phyloP scores from a whole-genome alignment of 2,329 filamentous ascomycete species.

The Trichocomaceae sp. region DNA sequence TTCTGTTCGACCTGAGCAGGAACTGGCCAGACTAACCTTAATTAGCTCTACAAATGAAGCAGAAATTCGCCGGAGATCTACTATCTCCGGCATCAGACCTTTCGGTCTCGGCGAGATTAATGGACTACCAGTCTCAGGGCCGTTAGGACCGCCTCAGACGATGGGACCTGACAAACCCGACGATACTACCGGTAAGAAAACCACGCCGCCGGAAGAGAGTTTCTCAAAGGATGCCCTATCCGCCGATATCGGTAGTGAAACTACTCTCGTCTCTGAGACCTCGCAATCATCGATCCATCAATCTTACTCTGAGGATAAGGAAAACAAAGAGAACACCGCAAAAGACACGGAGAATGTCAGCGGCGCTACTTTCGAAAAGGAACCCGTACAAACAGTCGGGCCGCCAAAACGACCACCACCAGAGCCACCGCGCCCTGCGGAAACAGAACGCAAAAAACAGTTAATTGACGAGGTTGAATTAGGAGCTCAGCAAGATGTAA shows the following conservation, averaged over 20 bases:
- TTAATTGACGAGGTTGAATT: constrained; percentile 49
- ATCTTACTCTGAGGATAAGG: constrained; percentile 30
- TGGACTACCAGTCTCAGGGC: constrained; percentile 41
- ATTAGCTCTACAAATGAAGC: constrained; percentile 54
- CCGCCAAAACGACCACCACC: constrained; percentile 50
- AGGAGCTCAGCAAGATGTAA: constrained; percentile 83
- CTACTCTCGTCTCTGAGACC: constrained; percentile 31
- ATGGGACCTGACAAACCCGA: constrained; percentile 15
- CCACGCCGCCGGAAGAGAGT: constrained; percentile 16
- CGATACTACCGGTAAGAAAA: constrained; percentile 5
- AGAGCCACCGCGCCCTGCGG: constrained; percentile 49
- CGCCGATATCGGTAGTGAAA: constrained; percentile 28
- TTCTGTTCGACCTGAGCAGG: constrained; percentile 64
- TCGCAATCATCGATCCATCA: constrained; percentile 16
- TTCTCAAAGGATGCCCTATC: constrained; percentile 21
- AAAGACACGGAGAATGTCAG: not conserved
- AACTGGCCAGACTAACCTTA: constrained; percentile 73
- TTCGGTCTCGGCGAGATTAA: constrained; percentile 37
- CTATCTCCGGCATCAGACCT: constrained; percentile 28
- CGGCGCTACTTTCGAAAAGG: constrained; percentile 16
- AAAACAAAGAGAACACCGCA: constrained; percentile 27
- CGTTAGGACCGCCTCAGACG: constrained; percentile 35
- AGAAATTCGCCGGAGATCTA: constrained; percentile 44
- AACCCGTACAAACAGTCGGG: constrained; percentile 15
- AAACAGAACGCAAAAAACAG: constrained; percentile 29